phyloP scores from a whole-genome alignment of 2,329 filamentous ascomycete species.

The Botrytis paeoniae region DNA sequence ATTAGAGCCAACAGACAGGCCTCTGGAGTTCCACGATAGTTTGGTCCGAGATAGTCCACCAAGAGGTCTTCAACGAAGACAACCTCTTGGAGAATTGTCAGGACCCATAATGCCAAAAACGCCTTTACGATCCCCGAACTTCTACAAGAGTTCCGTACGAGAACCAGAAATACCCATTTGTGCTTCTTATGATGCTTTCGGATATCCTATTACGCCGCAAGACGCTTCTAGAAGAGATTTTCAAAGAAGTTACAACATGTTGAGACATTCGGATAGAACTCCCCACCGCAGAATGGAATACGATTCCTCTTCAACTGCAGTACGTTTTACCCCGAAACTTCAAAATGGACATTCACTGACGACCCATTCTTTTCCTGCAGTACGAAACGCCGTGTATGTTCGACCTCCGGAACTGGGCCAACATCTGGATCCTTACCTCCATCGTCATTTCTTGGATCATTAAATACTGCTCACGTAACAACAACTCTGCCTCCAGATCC shows the following conservation, averaged over 20 bases:
- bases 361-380: background rate
- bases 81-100: background rate
- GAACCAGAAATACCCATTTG: no score
- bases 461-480: background rate
- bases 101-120: background rate
- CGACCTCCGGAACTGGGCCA: constrained; percentile 1
- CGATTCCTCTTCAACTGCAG: background rate
- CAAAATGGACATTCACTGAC: background rate
- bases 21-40: background rate
- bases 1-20: background rate
- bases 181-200: background rate
- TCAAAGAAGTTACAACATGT: background rate
- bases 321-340: background rate
- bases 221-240: background rate
- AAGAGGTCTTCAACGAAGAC: background rate
- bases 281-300: background rate
- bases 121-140: background rate
- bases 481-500: no score
- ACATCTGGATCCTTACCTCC: background rate
- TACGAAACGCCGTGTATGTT: background rate
- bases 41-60: background rate
- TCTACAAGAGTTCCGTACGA: background rate
- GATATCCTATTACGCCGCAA: background rate
- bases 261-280: background rate
- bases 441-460: background rate